Evolutionary conservation across 768 basidiomycete species (phyloP).

Genomic region (Auriscalpium orientale): DNA sequence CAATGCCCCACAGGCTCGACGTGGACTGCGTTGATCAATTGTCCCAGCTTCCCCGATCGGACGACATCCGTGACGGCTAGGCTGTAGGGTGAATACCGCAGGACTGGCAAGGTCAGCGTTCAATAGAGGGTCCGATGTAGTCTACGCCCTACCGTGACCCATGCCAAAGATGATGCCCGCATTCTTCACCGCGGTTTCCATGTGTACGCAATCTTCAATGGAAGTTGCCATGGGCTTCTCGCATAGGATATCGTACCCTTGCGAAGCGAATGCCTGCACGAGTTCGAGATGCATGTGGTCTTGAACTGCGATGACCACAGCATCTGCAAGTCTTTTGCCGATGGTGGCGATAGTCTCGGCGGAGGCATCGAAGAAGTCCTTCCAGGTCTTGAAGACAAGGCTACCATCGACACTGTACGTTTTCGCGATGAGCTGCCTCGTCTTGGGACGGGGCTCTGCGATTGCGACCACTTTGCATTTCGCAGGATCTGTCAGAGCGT

Average conservation of each 20-base stretch:
- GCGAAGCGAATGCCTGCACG: slow-evolving; percentile 63
- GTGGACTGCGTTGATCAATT: slow-evolving; percentile 76
- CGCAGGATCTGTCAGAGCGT: slow-evolving; percentile 52
- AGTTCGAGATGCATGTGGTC: slow-evolving; percentile 75
- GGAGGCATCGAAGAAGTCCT: slow-evolving; percentile 62
- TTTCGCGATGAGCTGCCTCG: slow-evolving; percentile 49
- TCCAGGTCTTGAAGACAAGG: slow-evolving; percentile 65
- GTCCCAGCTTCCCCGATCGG: slow-evolving; percentile 62
- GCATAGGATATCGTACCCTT: slow-evolving; percentile 85
- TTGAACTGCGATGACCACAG: slow-evolving; percentile 73
- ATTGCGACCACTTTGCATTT: slow-evolving; percentile 75
- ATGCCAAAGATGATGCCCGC: slow-evolving; percentile 75
- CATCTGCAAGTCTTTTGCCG: slow-evolving; percentile 73
- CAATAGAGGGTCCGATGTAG: background rate
- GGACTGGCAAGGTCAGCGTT: slow-evolving; percentile 37
- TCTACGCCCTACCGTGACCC: slow-evolving; percentile 59
- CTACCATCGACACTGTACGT: slow-evolving; percentile 55
- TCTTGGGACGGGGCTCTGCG: slow-evolving; percentile 71
- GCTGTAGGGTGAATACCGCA: slow-evolving; percentile 84
- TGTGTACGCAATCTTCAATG: slow-evolving; percentile 63
- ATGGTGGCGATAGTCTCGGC: slow-evolving; percentile 53
- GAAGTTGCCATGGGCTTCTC: slow-evolving; percentile 90
- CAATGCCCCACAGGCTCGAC: slow-evolving; percentile 82
- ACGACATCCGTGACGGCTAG: slow-evolving; percentile 62
- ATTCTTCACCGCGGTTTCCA: slow-evolving; percentile 63